phyloP scores from a whole-genome alignment of 345 rosid genomes.

The Eutrema japonicum region DNA sequence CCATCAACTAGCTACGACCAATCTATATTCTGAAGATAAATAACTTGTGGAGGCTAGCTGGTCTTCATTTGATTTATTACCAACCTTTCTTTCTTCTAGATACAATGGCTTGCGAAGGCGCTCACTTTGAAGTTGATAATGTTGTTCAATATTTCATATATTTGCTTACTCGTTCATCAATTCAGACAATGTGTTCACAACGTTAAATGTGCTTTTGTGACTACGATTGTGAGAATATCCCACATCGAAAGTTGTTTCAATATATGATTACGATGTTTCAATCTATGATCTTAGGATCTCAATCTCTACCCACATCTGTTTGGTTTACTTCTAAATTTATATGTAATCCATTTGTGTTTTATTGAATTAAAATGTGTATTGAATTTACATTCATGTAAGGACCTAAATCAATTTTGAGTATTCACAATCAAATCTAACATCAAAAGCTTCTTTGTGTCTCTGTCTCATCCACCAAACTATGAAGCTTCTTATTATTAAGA shows the following conservation, averaged over 20 bases:
- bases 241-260: no score
- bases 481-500: constrained; percentile 10
- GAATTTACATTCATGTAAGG: background rate
- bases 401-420: no score
- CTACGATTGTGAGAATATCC: background rate
- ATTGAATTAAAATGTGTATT: background rate
- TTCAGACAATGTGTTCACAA: background rate
- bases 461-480: constrained; percentile 33
- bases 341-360: background rate
- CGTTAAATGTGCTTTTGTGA: background rate
- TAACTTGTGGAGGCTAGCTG: background rate
- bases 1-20: background rate
- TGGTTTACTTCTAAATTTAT: background rate
- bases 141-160: background rate
- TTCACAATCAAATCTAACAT: background rate
- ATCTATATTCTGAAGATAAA: background rate
- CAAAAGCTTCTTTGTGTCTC: background rate
- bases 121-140: background rate
- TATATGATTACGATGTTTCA: background rate
- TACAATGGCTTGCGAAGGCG: background rate
- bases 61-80: background rate
- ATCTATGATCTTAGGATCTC: constrained; percentile 1
- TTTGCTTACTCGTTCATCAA: background rate
- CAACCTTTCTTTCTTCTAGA: background rate
- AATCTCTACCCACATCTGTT: background rate